Base-by-base conservation (phyloP, 2,329 filamentous ascomycete genomes). In the Lasiodiplodia gonubiensis region DNA sequence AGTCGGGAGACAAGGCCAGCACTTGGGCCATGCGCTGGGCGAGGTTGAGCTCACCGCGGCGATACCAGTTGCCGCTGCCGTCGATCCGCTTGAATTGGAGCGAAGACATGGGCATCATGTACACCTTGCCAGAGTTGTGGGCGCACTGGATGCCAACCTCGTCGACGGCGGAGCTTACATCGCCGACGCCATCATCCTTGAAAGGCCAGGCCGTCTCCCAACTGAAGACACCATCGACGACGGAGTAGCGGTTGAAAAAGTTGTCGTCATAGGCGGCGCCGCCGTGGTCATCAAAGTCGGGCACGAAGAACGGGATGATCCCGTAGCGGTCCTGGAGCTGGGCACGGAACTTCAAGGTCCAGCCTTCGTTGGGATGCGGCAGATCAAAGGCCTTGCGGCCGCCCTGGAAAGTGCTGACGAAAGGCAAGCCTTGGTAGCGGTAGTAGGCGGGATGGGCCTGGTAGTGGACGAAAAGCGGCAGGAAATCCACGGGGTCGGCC, bases 31-130 rank as follows among this genome's bases (percentile, higher is more conserved):
- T 72, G 64, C 69, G 74, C 52, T 74, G 60, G 23, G 77, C 74
- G 18, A 80, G 74, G 57, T 80, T 81, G 10, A 72, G 69, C 63
- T 80, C 78, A 57, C 78, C 78, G 33, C 76, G 75, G 5, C 77
- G 75, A 71, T 80, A 80, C 74, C 75, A 77, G 69, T 79, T 78
- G 55, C 74, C 69, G 25, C 75, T 66, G 1, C 60, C 54, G 46
- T 72, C 69, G 12, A 78, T 70, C 66, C 80, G 76, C 68, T 81
- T 80, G 75, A 77, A 81, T 63, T 81, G 80, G 0, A 80, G 57
- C 0, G 78, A 73, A 0, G 79, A 80, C 66, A 74, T 70, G 3
- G 66, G 73, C 76, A 81, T 79, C 72, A 81, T 77, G 72, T 80
- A 80, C 8, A 74, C 69, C 67, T 80, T 81, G n/a, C 66, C 61